Evolutionary conservation across 148 eudicot genomes (phyloP), one percentile per base, ranked within the genome.

Genomic region (Cornus kousa): DNA sequence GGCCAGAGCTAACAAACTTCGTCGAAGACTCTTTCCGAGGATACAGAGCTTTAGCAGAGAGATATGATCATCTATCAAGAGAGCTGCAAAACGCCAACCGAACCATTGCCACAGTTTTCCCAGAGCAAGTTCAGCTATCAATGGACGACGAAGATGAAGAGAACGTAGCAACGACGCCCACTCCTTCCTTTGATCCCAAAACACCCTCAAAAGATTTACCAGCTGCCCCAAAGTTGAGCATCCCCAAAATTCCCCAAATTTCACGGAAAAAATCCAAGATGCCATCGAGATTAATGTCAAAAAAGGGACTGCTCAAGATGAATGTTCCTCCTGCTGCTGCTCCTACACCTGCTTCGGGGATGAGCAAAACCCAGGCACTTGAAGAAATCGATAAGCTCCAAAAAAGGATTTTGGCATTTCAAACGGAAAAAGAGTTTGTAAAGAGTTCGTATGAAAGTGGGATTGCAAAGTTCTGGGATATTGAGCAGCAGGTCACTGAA

Each of bases 1-100:
- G 99, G 70, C 99, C 99, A 19, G 98, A 96, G 84, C 80, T 96
- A 1, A 74, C 91, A 13, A 80, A 66, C 78, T 89, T 88, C 57
- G 93, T 94, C 2, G 99, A 96, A 84, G 99, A 93, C 65, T 83
- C 91, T 19, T 91, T 88, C 73, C 84, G 88, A 55, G 88, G 91
- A 66, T 96, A 93, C 78, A 80, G 99, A 69, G 93, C 98, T 12
- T 84, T 93, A 55, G 98, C 98, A 50, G 98, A 92, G 79, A 83
- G 98, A 80, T 96, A 86, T 75, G 99, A 96, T 85, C 89, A 88
- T 77, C 19, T 94, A 11, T 93, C 99, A 2, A 91, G 75, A 60
- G 99, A 93, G 50, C 84, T 94, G 28, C 97, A 94, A 75, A 89
- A 85, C 28, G 98, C 98, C 13, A 94, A 94, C 28, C 85, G 98